Percentiles rank a stretch among this genome's conserved stretches.
Evolutionary conservation across 1,284 basidiomycete species (phyloP).

Genomic region (Malassezia nana): DNA sequence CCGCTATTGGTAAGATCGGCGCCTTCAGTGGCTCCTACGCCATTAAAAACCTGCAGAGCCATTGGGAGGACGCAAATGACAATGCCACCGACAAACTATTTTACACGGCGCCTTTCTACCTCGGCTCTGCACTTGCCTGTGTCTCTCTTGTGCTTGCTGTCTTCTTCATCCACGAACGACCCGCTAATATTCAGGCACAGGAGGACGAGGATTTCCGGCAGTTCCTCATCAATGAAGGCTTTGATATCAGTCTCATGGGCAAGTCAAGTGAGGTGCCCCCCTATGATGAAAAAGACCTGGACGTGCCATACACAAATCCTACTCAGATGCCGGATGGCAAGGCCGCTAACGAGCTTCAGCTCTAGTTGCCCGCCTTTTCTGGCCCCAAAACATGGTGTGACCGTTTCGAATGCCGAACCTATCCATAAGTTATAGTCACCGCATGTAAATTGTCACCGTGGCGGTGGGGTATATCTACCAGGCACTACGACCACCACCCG

Average conservation of each 20-base stretch:
- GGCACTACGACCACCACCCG: conserved; percentile 28
- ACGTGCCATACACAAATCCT: no score
- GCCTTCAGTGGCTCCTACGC: conserved; percentile 36
- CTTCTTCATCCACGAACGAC: conserved; percentile 65
- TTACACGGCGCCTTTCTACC: conserved; percentile 46
- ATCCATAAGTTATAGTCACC: neutral
- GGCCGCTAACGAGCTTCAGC: neutral
- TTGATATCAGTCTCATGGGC: conserved; percentile 37
- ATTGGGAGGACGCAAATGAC: conserved; percentile 15
- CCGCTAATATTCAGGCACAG: conserved; percentile 65
- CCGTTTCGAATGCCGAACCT: no score
- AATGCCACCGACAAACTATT: conserved; percentile 18
- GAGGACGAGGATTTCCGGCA: conserved; percentile 60
- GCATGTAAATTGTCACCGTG: neutral
- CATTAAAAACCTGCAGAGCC: conserved; percentile 26
- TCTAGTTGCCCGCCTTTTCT: neutral
- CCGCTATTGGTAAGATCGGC: conserved; percentile 71
- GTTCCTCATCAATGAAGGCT: conserved; percentile 30
- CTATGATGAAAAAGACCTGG: neutral
- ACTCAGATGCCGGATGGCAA: neutral
- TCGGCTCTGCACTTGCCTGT: conserved; percentile 59
- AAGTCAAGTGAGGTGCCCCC: neutral
- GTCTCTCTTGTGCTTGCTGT: conserved; percentile 65
- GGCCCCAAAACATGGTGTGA: no score
- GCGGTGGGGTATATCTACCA: conserved; percentile 1